Conservation (phyloP, 768 basidiomycete genomes). For the Daedaleopsis nitida region DNA sequence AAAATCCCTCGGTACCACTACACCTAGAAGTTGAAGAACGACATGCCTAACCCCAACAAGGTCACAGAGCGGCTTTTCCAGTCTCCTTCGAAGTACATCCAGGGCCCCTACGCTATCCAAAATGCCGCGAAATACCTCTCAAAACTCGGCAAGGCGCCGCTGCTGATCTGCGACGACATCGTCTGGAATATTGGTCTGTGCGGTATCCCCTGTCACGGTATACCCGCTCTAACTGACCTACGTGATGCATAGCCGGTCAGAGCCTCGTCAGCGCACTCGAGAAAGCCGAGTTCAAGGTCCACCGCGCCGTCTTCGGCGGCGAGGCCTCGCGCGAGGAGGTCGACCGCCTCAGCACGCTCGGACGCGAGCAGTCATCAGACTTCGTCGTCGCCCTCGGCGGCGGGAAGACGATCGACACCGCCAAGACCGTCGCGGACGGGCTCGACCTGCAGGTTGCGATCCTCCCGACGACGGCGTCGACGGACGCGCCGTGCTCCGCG, state of each 20-base stretch:
- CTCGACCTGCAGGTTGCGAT: slow-evolving; percentile 30
- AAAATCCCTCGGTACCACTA: background rate
- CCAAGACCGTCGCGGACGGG: slow-evolving; percentile 32
- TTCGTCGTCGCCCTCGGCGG: slow-evolving; percentile 36
- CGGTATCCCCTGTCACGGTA: too few relatives aligned
- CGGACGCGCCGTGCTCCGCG: slow-evolving; percentile 36
- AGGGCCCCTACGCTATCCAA: slow-evolving; percentile 34
- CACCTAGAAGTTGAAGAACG: background rate
- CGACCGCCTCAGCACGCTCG: slow-evolving; percentile 25
- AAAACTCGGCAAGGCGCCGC: slow-evolving; percentile 26
- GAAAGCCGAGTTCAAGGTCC: slow-evolving; percentile 26
- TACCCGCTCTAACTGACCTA: background rate
- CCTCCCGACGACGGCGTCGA: slow-evolving; percentile 34
- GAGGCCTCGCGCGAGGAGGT: slow-evolving; percentile 33
- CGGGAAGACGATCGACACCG: slow-evolving; percentile 35
- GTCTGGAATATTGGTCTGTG: slow-evolving; percentile 30
- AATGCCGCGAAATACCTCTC: slow-evolving; percentile 32
- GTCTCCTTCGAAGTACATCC: slow-evolving; percentile 36
- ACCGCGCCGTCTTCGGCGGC: slow-evolving; percentile 30
- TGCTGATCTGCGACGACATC: slow-evolving; percentile 30
- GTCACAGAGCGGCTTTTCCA: slow-evolving; percentile 34
- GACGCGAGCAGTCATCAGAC: slow-evolving; percentile 21
- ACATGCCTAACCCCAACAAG: slow-evolving; percentile 26
- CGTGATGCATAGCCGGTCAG: slow-evolving; percentile 26
- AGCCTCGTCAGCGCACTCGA: slow-evolving; percentile 27